phyloP scores from a whole-genome alignment of 768 basidiomycete genomes.

The Trametes meyenii region DNA sequence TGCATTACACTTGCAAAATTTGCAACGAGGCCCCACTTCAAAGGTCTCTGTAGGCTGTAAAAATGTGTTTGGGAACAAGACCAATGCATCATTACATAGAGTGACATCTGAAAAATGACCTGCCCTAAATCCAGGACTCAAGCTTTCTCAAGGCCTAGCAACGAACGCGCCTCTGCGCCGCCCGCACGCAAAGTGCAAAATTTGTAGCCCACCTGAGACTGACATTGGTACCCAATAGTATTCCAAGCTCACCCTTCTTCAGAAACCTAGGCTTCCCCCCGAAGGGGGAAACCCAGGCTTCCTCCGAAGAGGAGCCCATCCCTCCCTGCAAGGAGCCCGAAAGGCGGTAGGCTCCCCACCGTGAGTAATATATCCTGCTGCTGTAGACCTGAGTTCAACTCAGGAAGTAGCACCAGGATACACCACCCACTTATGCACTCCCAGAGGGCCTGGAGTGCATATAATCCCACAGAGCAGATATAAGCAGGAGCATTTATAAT shows the following conservation, averaged over 20 bases:
- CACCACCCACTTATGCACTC: background rate
- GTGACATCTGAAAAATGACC: background rate
- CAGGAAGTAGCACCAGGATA: background rate
- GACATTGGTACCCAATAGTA: background rate
- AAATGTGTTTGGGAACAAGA: too few species aligned
- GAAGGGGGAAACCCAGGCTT: background rate
- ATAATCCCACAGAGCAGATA: background rate
- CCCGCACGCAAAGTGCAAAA: background rate
- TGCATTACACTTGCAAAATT: too few species aligned
- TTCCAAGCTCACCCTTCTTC: background rate
- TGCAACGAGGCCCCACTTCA: too few species aligned
- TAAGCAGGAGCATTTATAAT: background rate
- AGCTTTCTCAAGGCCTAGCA: background rate
- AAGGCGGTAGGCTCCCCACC: constrained; percentile 6
- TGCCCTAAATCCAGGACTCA: background rate
- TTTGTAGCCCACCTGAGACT: background rate
- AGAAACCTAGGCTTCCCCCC: background rate
- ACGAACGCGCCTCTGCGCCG: background rate
- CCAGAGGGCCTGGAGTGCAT: background rate
- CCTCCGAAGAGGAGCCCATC: constrained; percentile 11
- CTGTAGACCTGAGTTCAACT: background rate
- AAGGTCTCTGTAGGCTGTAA: too few species aligned
- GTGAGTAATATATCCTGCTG: background rate
- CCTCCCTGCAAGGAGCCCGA: constrained; percentile 5
- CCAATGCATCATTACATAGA: too few species aligned